Evolutionary conservation across 2,329 filamentous ascomycete genomes (phyloP), one percentile per base, ranked within the genome.

Genomic region (Paecilomyces sp.): DNA sequence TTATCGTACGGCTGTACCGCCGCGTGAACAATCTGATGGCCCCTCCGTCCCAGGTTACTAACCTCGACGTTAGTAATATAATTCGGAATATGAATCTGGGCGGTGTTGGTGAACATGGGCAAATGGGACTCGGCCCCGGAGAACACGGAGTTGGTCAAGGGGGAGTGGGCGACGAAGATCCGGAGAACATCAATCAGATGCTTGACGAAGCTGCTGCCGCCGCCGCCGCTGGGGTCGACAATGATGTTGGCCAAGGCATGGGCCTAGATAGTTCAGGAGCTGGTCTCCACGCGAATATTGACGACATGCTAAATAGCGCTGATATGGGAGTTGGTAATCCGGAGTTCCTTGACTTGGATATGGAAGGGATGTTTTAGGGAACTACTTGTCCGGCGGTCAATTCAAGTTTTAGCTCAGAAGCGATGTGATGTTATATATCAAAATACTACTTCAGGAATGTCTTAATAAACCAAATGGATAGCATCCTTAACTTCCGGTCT

Each of bases 1-100:
- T 77, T 1, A 65, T 80, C 25, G 77, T 81, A 12, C 77, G 79
- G 0, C 68, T 81, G 18, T 71, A 74, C 60, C 74, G 78, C 8
- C 77, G 77, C 22, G 76, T 81, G 3, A 75, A 78, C 52, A 64
- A 72, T 1, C 71, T 79, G 24, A 67, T 71, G 18, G 68, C 74
- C 1, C 69, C 73, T 5, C 71, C 75, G 0, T 70, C 75, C 3
- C 72, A 75, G 53, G 71, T 77, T 6, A 66, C 71, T 3, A 77
- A 73, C 57, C 71, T 79, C 25, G 76, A 77, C 61, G 72, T 77
- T 41, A 72, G 67, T 60, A 76, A 75, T 57, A 76, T 78, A 55
- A 78, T 79, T 51, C 68, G 75, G 22, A 70, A 76, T 60, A 76
- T 79, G 65, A 70, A 75, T 55, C 68, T 78, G n/a, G 70, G 69